phyloP scores from a whole-genome alignment of 495 filamentous ascomycete genomes.

The Penicillium mononematosum region DNA sequence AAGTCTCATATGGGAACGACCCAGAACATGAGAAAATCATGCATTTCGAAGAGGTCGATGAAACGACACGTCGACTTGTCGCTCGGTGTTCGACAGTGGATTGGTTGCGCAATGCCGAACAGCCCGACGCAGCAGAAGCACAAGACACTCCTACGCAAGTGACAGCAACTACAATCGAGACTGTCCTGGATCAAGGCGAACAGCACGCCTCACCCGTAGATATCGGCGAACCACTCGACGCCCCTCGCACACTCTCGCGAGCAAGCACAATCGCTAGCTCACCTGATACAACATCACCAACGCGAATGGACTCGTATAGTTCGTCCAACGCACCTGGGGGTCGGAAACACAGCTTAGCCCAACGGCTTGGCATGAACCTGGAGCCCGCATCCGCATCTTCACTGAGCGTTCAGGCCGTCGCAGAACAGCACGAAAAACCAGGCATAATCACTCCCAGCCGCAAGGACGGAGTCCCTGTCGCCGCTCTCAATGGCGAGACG shows the following conservation, averaged over 20 bases:
- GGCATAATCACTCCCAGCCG: slow-evolving; percentile 81
- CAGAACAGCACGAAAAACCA: slow-evolving; percentile 76
- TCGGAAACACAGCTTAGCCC: slow-evolving; percentile 28
- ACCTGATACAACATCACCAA: slow-evolving; percentile 31
- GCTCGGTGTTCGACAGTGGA: slow-evolving; percentile 76
- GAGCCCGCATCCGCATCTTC: slow-evolving; percentile 47
- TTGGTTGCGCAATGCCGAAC: slow-evolving; percentile 63
- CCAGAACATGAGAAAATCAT: slow-evolving; percentile 49
- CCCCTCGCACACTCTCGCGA: slow-evolving; percentile 38
- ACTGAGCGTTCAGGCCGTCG: slow-evolving; percentile 74
- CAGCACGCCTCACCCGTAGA: slow-evolving; percentile 27
- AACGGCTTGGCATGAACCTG: slow-evolving; percentile 48
- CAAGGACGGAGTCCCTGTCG: slow-evolving; percentile 32
- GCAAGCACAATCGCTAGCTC: slow-evolving; percentile 43
- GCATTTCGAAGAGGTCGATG: slow-evolving; percentile 89
- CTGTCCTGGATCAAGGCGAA: slow-evolving; percentile 22
- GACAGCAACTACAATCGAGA: slow-evolving; percentile 24
- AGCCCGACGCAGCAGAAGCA: slow-evolving; percentile 7
- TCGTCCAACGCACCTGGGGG: slow-evolving; percentile 23
- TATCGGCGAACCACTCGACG: slow-evolving; percentile 29
- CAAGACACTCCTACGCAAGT: slow-evolving; percentile 15
- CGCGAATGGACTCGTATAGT: slow-evolving; percentile 28
- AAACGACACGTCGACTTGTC: slow-evolving; percentile 83
- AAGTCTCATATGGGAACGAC: slow-evolving; percentile 35
- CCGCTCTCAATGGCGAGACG: slow-evolving; percentile 19